Base-by-base conservation (phyloP, 306 rosid genomes). In the Rosa rugosa region DNA sequence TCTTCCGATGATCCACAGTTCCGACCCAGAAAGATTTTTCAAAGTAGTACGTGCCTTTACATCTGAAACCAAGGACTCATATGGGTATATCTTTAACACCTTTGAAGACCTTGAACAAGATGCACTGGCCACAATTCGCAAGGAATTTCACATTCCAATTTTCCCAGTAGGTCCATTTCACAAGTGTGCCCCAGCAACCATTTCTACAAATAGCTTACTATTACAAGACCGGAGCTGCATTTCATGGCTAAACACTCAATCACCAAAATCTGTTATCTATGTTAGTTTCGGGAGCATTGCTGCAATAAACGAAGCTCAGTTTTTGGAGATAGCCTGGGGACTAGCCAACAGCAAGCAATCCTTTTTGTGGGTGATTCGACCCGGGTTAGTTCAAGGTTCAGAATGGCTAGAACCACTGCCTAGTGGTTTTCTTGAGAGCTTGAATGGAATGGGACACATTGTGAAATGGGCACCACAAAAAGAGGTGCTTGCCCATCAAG, bases 391-490 rank as follows among this genome's bases (percentile, higher is more conserved):
- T 40, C 41, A 67, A 1, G 94, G 84, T 0, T 84, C 74, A 0
- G 83, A 90, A 2, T 84, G 92, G 88, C 84, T 90, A 1, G 90
- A 90, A 79, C 75, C 75, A 4, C 77, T 90, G 81, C 86, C 89
- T 0, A 56, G 38, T 8, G 86, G 80, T 53, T 87, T 88, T 54
- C 40, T 72, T 1, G 83, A 88, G 59, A 67, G 40, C 70, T 54
- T 87, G 79, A 81, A 81, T 12, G 87, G 80, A 47, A 83, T 80
- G 54, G 91, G 85, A 0, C 73, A 69, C 57, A 65, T 90, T n/a
- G 87, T 90, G 25, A 88, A 90, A 77, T 90, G 97, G 93, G 90
- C 89, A 14, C 92, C 97, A n/a, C 92, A 89, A 71, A 82, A 71
- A 42, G 87, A 86, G 67, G 93, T 91, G 76, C 63, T 91, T 76